These are phyloP conservation scores for Porodaedalea pini DNA, from an alignment of 1,284 basidiomycete genomes.

Conservation along the genomic window DNA sequence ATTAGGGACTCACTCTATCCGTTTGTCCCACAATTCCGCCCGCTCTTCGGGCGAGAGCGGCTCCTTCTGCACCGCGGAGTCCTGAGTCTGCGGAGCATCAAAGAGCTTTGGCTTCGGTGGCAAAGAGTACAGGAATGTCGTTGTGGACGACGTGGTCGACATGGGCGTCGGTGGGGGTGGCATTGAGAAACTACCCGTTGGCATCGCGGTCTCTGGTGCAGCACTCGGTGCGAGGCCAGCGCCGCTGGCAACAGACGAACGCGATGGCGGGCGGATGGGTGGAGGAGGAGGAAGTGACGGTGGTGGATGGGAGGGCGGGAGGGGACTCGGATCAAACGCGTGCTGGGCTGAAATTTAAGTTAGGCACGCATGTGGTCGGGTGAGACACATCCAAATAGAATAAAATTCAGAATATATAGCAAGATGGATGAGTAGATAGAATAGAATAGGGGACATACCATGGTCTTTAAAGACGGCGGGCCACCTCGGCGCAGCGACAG, in stretches of 20 bases:
- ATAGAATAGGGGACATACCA: too few relatives aligned
- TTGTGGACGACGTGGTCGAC: not conserved
- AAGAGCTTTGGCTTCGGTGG: slow-evolving; percentile 1
- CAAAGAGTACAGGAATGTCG: not conserved
- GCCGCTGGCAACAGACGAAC: not conserved
- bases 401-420: not conserved
- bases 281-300: not conserved
- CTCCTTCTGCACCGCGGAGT: not conserved
- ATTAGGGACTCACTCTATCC: slow-evolving; percentile 17
- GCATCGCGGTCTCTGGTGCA: not conserved
- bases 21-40: slow-evolving; percentile 13
- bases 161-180: slow-evolving; percentile 12
- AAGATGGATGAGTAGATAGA: not conserved
- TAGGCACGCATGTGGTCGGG: too few relatives aligned
- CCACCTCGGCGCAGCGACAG: too few relatives aligned
- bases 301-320: not conserved
- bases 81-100: not conserved
- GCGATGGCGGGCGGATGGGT: not conserved
- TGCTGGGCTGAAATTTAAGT: not conserved
- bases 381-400: not conserved
- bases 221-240: too few relatives aligned
- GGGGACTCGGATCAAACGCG: not conserved
- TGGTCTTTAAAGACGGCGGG: too few relatives aligned
- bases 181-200: not conserved
- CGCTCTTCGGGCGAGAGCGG: slow-evolving; percentile 6